These are phyloP conservation scores for Phytophthora tubulina DNA, from an alignment of 352 stramenopile species.

Conservation along the genomic window DNA sequence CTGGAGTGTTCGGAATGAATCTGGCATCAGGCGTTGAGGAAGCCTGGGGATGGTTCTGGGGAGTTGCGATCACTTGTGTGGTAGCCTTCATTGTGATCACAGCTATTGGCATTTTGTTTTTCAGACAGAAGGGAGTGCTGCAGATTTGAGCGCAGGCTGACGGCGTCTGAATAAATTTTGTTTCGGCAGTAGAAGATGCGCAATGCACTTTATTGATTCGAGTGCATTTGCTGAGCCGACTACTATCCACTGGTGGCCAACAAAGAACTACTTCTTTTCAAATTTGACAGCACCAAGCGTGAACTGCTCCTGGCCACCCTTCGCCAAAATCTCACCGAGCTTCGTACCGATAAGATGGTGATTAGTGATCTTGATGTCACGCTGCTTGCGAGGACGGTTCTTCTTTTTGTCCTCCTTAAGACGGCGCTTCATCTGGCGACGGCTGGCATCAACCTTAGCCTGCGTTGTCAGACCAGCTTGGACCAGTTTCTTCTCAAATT, in stretches of 20 bases:
- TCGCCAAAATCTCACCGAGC: conserved; percentile 84
- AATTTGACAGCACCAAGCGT: conserved; percentile 87
- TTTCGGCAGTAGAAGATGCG: conserved; percentile 4
- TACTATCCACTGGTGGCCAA: not conserved
- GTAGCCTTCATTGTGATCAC: conserved; percentile 60
- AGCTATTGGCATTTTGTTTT: conserved; percentile 60
- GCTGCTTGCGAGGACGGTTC: conserved; percentile 80
- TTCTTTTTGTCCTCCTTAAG: conserved; percentile 89
- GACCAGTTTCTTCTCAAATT: conserved; percentile 85
- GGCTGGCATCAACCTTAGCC: conserved; percentile 83
- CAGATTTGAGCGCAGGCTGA: conserved; percentile 37
- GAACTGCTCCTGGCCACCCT: conserved; percentile 80
- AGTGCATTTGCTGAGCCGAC: not conserved
- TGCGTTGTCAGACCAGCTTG: conserved; percentile 85
- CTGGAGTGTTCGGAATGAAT: conserved; percentile 84
- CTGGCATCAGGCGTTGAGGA: conserved; percentile 59
- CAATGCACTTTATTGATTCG: conserved; percentile 12
- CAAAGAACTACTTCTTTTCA: conserved; percentile 62
- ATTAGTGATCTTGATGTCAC: conserved; percentile 92
- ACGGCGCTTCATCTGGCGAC: conserved; percentile 80
- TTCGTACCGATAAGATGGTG: conserved; percentile 90
- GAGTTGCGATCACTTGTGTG: conserved; percentile 55
- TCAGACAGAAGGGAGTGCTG: conserved; percentile 68
- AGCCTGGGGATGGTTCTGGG: conserved; percentile 65
- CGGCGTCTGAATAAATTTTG: conserved; percentile 27